Percentiles rank a stretch among this genome's conserved stretches.
Evolutionary conservation across 2,329 filamentous ascomycete genomes (phyloP).

Genomic region (Fusarium tanahbumbuense): DNA sequence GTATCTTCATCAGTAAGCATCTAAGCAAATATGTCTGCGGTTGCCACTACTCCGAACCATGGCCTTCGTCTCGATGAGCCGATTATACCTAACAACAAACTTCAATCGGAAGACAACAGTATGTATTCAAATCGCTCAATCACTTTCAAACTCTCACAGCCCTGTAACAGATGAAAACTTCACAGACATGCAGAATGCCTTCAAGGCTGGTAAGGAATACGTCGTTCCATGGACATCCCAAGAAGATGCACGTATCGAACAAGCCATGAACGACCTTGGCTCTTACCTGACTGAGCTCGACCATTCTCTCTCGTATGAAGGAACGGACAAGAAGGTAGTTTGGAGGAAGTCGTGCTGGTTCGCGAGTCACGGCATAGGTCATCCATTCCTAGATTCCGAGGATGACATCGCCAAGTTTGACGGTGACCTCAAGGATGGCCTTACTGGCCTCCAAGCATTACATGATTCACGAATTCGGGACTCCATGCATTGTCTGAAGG

Average conservation of each 20-base stretch:
- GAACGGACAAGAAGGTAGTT: conserved; percentile 20
- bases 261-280: conserved; percentile 20
- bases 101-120: not conserved
- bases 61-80: not conserved
- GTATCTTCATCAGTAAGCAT: rapidly evolving
- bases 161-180: not conserved
- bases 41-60: not conserved
- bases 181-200: not conserved
- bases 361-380: conserved; percentile 13
- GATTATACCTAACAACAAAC: not conserved
- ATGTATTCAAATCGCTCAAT: rapidly evolving
- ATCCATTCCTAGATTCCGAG: conserved; percentile 16
- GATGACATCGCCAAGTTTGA: conserved; percentile 16
- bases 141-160: rapidly evolving
- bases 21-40: not conserved
- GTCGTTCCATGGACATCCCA: conserved; percentile 4
- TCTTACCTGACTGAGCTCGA: conserved; percentile 11
- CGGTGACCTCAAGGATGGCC: conserved; percentile 14
- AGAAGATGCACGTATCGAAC: conserved; percentile 5
- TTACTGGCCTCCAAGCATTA: conserved; percentile 3
- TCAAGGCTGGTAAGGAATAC: conserved; percentile 18
- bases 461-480: not conserved
- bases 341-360: conserved; percentile 30
- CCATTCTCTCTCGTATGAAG: conserved; percentile 19
- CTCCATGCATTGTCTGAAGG: conserved; percentile 5